Percentiles rank a stretch among this genome's conserved stretches.
phyloP scores from a whole-genome alignment of 441 rosid genomes.

The Populus tomentosa region DNA sequence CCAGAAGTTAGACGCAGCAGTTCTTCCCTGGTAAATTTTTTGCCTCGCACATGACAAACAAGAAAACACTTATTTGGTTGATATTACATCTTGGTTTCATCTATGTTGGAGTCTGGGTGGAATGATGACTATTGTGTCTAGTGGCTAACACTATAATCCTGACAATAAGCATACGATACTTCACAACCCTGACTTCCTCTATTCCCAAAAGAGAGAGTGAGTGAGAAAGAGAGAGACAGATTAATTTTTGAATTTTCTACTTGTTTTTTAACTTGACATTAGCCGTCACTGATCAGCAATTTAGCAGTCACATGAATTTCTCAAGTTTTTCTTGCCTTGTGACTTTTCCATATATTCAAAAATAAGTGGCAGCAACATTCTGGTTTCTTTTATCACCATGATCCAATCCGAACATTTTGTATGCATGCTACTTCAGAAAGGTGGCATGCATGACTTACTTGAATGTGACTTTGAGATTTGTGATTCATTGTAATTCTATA shows the following conservation, averaged over 20 bases:
- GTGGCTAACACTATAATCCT: not conserved
- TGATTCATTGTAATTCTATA: not conserved
- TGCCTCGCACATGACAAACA: not conserved
- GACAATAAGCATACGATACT: not conserved
- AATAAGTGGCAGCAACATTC: not conserved
- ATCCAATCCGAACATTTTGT: not conserved
- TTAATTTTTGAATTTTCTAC: too few relatives aligned
- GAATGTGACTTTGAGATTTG: not conserved
- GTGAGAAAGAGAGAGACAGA: too few relatives aligned
- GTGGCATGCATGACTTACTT: not conserved
- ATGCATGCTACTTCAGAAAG: not conserved
- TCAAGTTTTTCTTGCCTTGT: not conserved
- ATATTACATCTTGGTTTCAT: not conserved
- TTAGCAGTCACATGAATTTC: not conserved
- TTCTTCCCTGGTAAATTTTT: conserved; percentile 29
- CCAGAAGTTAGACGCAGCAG: conserved; percentile 31
- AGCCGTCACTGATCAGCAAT: not conserved
- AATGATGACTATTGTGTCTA: not conserved
- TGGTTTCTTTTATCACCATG: not conserved
- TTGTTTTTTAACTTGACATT: not conserved
- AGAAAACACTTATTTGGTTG: not conserved
- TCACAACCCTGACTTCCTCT: not conserved
- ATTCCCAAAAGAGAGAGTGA: not conserved
- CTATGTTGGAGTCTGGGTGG: not conserved
- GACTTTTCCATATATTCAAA: not conserved